Percentiles rank a stretch among this genome's conserved stretches.
Conservation (phyloP, 306 rosid species). For the Lotus japonicus region DNA sequence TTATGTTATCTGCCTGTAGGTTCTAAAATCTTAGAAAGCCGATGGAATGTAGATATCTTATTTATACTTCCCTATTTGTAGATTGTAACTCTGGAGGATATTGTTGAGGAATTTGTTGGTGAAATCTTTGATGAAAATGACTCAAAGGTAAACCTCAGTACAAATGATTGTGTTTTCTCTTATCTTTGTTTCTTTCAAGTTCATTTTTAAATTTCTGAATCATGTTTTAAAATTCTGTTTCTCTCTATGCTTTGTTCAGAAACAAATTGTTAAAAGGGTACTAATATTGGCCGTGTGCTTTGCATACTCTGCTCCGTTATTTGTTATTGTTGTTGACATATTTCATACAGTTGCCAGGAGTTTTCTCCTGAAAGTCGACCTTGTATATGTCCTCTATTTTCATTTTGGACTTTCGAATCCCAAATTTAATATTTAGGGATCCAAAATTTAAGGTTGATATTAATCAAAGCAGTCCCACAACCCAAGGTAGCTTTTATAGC, state of each 20-base stretch:
- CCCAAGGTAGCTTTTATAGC: too few relatives aligned
- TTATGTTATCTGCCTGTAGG: background rate
- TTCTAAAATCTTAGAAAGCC: background rate
- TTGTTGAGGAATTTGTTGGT: conserved; percentile 95
- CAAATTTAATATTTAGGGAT: too few relatives aligned
- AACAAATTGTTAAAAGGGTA: background rate
- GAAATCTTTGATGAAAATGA: conserved; percentile 95
- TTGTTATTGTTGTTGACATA: background rate
- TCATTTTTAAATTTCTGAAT: background rate
- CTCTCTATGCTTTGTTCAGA: background rate
- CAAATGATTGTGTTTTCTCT: background rate
- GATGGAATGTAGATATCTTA: background rate
- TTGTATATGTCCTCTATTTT: too few relatives aligned
- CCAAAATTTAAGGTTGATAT: too few relatives aligned
- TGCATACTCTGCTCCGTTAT: background rate
- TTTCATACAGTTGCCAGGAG: too few relatives aligned
- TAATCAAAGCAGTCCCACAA: too few relatives aligned
- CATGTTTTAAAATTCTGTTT: background rate
- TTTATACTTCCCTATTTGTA: conserved; percentile 22
- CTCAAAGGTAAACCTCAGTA: conserved; percentile 56
- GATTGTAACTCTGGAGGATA: conserved; percentile 87
- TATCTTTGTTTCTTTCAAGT: background rate
- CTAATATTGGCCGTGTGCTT: background rate
- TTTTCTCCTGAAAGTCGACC: too few relatives aligned
- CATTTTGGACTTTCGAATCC: too few relatives aligned